phyloP scores from a whole-genome alignment of 2,329 filamentous ascomycete species.

The Teratosphaeria pseudoeucalypti region DNA sequence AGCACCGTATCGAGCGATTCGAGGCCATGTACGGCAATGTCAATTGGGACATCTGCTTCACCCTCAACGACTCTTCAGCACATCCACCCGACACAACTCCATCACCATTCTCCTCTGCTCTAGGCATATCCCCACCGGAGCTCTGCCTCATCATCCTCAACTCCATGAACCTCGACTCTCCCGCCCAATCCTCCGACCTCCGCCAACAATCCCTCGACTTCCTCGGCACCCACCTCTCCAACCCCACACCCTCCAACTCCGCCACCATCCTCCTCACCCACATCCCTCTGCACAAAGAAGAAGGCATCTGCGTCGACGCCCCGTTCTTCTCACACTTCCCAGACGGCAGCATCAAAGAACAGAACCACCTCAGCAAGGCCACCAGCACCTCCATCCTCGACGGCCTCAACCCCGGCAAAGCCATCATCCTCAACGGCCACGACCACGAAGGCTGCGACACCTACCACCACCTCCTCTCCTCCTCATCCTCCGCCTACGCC shows the following conservation, averaged over 20 bases:
- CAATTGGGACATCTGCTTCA: slow-evolving; percentile 78
- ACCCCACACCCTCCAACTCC: background rate
- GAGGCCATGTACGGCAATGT: slow-evolving; percentile 74
- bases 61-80: slow-evolving; percentile 21
- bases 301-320: slow-evolving; percentile 71
- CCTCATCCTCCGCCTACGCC: background rate
- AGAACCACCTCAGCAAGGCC: slow-evolving; percentile 73
- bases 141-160: slow-evolving; percentile 81
- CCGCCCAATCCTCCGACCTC: slow-evolving; percentile 55
- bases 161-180: slow-evolving; percentile 85
- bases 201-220: slow-evolving; percentile 72
- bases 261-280: slow-evolving; percentile 60
- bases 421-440: slow-evolving; percentile 82
- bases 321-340: slow-evolving; percentile 75
- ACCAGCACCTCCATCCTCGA: slow-evolving; percentile 64
- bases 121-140: slow-evolving; percentile 42
- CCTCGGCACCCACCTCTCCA: slow-evolving; percentile 42
- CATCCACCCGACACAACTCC: background rate
- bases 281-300: slow-evolving; percentile 76
- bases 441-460: slow-evolving; percentile 92
- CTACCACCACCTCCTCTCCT: slow-evolving; percentile 52
- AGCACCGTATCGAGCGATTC: slow-evolving; percentile 67
- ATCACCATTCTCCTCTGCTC: background rate
- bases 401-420: slow-evolving; percentile 60
- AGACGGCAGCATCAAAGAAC: slow-evolving; percentile 66